Evolutionary conservation across 352 stramenopile genomes (phyloP).

Genomic region (Phytophthora palmivora): DNA sequence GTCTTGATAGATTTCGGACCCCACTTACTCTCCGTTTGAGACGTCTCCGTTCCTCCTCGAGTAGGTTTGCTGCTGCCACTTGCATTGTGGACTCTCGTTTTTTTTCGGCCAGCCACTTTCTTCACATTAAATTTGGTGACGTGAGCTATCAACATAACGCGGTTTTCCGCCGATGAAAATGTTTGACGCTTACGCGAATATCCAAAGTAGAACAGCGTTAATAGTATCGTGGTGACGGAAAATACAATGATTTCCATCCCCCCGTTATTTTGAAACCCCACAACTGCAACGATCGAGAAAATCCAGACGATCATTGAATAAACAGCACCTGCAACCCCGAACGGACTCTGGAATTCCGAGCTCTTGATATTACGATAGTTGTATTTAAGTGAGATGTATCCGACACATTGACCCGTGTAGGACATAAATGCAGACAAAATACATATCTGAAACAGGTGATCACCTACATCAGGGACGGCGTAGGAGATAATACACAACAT

Average conservation of each 20-base stretch:
- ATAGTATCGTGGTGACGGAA: constrained; percentile 1
- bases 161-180: constrained; percentile 51
- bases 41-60: constrained; percentile 19
- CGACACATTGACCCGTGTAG: constrained; percentile 50
- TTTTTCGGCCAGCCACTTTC: constrained; percentile 12
- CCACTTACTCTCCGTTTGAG: constrained; percentile 18
- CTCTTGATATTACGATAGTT: constrained; percentile 54
- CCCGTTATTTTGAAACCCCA: constrained; percentile 36
- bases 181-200: constrained; percentile 47
- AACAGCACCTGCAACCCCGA: constrained; percentile 34
- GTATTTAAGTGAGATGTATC: constrained; percentile 46
- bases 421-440: constrained; percentile 44
- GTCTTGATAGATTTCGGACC: constrained; percentile 23
- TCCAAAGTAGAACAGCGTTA: constrained; percentile 44
- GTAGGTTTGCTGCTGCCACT: constrained; percentile 18
- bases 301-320: constrained; percentile 43
- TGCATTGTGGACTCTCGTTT: background rate
- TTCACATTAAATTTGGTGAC: constrained; percentile 51
- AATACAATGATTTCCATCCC: constrained; percentile 36
- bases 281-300: constrained; percentile 28
- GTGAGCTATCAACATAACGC: constrained; percentile 51
- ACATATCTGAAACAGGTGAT: constrained; percentile 41
- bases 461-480: constrained; percentile 20
- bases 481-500: constrained; percentile 43
- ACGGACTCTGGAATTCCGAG: constrained; percentile 49